Base-by-base conservation (phyloP, 108 stramenopile genomes). In the Cylindrotheca closterium region DNA sequence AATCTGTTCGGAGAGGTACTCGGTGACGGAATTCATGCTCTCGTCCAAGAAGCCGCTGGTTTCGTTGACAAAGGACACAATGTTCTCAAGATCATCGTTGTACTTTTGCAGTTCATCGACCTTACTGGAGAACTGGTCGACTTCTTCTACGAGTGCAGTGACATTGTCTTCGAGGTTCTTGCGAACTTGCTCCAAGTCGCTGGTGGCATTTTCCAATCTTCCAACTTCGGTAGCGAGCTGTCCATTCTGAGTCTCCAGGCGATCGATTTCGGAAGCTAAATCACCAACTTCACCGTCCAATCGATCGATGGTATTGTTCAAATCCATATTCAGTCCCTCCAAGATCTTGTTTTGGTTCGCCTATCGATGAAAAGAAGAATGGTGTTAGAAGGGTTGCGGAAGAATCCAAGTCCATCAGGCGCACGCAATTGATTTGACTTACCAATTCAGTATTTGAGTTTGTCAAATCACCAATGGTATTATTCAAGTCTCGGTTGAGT, bases 61-160 rank as follows among this genome's bases (percentile, higher is more conserved):
- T n/a, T 77, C 76, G 45, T 80, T 76, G 32, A 80, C 34, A 58
- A 75, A 80, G 5, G 46, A 8, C 5, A 76, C 54, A n/a, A 75
- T 51, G 51, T 2, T 21, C n/a, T 22, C 3, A 2, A 76, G 63
- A 22, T 76, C 26, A 5, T 28, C 63, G 25, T 70, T 70, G 28
- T 69, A 28, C 3, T 42, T 42, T 15, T 42, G 37, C 37, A 42
- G 15, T 15, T 42, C 37, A 10, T 42, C 37, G 15, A 42, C 37
- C 37, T 42, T 42, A 10, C 37, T 15, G 10, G 37, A 42, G 15
- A 42, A 42, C 15, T 42, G 37, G 10, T 42, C 15, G 3, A 62
- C 73, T 49, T 74, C 66, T 4, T 7, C 24, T 3, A 51, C 23
- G 10, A 75, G 48, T 4, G 51, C n/a, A 2, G 33, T 12, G 12